phyloP scores from a whole-genome alignment of 352 stramenopile species.

The Phytophthora kernoviae region DNA sequence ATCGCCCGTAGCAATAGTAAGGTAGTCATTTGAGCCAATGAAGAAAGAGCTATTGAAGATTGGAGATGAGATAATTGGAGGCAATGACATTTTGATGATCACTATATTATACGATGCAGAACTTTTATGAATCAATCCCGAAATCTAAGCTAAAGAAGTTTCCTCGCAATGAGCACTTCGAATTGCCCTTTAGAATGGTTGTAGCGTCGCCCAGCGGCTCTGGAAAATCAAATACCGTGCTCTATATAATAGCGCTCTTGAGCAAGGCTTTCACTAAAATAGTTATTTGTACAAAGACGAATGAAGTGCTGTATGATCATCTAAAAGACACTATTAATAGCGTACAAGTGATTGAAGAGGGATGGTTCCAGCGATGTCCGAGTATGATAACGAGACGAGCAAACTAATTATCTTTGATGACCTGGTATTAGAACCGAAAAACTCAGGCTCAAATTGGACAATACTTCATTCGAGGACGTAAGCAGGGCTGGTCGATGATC shows the following conservation, averaged over 20 bases:
- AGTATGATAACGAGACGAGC: too few relatives aligned
- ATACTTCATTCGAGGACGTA: slow-evolving; percentile 16
- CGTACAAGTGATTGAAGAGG: too few relatives aligned
- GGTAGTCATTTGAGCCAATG: too few relatives aligned
- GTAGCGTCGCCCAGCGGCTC: slow-evolving; percentile 7
- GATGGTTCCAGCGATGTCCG: too few relatives aligned
- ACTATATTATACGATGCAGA: slow-evolving; percentile 16
- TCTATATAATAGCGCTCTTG: slow-evolving; percentile 14
- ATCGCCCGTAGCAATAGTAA: not conserved
- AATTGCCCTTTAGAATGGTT: slow-evolving; percentile 9
- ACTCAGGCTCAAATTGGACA: slow-evolving; percentile 17
- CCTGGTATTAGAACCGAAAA: not conserved
- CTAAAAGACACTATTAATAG: slow-evolving; percentile 19
- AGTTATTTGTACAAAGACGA: slow-evolving; percentile 17
- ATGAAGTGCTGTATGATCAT: slow-evolving; percentile 22
- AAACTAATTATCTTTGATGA: too few relatives aligned
- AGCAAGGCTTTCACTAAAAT: slow-evolving; percentile 26
- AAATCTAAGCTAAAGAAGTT: slow-evolving; percentile 21
- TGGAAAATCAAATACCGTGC: slow-evolving; percentile 16
- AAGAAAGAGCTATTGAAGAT: not conserved
- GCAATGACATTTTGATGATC: slow-evolving; percentile 27
- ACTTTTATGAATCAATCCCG: slow-evolving; percentile 19
- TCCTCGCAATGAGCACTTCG: slow-evolving; percentile 16
- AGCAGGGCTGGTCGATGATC: slow-evolving; percentile 12
- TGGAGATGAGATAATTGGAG: not conserved